Evolutionary conservation across 2,329 filamentous ascomycete species (phyloP), one percentile per base, ranked within the genome.

Genomic region (Ceratocystis alfenasii): DNA sequence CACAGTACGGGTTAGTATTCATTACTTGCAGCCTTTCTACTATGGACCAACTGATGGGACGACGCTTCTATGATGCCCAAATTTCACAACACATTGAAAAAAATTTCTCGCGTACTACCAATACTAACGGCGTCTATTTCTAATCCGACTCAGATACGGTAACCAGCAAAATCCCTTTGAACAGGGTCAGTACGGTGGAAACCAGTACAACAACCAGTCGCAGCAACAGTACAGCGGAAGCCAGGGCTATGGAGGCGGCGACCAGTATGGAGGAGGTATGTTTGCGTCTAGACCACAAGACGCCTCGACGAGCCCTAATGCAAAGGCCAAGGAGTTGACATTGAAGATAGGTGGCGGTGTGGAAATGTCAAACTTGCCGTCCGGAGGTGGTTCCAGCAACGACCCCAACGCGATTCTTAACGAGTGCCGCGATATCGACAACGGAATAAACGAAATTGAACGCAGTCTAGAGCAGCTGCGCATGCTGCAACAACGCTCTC

Each of bases 401-500:
- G 84, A 91, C 74, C 85, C 88, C 55, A 91, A 90, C 73, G 83
- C 83, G 66, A 88, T 95, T 70, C 82, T 96, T 68, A 90, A 95
- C 77, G 87, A 94, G 74, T 94, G 90, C 77, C 83, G 85, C 67
- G 85, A 89, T 59, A 88, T 96, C 74, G 87, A 91, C 74, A 80
- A 83, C 67, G 87, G 86, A 53, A 88, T 96, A 72, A 83, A 88
- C 69, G 80, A 85, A 67, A 84, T 96, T 72, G 85, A 91, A 72
- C 76, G 77, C 69, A 88, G 88, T 71, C 83, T 95, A 44, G 81
- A 85, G 69, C 83, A 88, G 72, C 83, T 96, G 61, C 83, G 85
- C 71, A 81, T 81, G 74, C 80, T 90, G 46, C 89, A 93, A 74
- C 82, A 83, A 72, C 81, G 85, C 69, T 83, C 86, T 44, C 83